phyloP scores from a whole-genome alignment of 371 early-diverging fungal genomes.

The Mortierella sp. region DNA sequence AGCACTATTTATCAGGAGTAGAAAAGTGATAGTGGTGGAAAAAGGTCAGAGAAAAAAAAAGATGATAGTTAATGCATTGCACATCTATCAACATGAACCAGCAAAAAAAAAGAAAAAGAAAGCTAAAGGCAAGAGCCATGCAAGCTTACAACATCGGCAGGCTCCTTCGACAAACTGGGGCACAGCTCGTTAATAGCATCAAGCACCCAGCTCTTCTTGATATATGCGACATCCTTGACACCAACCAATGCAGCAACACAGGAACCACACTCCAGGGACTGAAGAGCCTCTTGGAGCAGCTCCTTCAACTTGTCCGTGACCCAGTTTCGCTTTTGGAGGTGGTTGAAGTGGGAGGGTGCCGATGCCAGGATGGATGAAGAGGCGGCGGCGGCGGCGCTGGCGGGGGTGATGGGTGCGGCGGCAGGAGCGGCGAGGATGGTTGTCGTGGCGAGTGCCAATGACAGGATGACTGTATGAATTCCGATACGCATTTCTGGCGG shows the following conservation, averaged over 20 bases:
- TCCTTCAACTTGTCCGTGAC: conserved; percentile 25
- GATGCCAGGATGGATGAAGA: neutral
- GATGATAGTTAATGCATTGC: neutral
- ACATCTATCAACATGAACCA: neutral
- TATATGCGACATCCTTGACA: conserved; percentile 22
- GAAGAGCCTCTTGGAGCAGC: conserved; percentile 19
- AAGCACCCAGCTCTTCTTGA: conserved; percentile 26
- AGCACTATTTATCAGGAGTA: conserved; percentile 8
- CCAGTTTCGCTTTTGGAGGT: conserved; percentile 27
- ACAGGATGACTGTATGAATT: neutral
- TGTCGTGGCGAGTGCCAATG: conserved; percentile 1
- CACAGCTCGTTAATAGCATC: neutral
- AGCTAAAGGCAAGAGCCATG: neutral
- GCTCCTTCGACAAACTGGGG: neutral
- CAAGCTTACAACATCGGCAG: conserved; percentile 2
- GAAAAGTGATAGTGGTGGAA: neutral
- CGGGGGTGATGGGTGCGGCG: neutral
- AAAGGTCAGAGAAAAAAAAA: neutral
- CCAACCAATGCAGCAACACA: conserved; percentile 21
- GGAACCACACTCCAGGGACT: conserved; percentile 23
- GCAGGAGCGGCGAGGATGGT: neutral
- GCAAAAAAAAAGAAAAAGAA: neutral
- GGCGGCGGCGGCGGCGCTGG: neutral
- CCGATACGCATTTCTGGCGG: neutral
- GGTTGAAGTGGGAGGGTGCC: neutral